Conservation (phyloP, 129 eudicot species). For the carrot (Daucus carota) region DNA sequence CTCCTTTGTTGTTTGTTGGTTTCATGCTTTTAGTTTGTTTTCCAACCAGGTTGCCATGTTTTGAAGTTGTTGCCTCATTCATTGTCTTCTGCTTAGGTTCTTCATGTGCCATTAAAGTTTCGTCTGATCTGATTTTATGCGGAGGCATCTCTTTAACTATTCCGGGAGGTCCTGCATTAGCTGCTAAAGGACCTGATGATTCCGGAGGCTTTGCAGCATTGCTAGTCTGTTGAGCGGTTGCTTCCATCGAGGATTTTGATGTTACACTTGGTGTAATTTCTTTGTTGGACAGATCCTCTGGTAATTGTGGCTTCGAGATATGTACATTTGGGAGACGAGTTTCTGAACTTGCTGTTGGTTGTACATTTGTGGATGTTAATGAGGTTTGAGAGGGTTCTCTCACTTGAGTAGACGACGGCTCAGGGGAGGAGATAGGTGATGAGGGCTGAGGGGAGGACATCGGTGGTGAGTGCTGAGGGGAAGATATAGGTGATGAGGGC, state of each 20-base stretch:
- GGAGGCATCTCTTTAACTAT: background rate
- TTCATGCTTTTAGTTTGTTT: conserved; percentile 20
- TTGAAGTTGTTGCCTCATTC: conserved; percentile 4
- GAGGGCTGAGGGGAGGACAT: conserved; percentile 18
- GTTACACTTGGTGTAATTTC: conserved; percentile 6
- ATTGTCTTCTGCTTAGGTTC: conserved; percentile 5
- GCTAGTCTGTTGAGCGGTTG: conserved; percentile 14
- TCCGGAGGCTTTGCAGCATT: background rate
- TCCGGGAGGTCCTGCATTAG: background rate
- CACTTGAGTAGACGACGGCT: conserved; percentile 15
- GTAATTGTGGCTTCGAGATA: conserved; percentile 6
- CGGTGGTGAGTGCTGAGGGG: conserved; percentile 30
- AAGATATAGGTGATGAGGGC: conserved; percentile 25
- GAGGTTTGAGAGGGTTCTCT: conserved; percentile 17
- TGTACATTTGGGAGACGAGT: background rate
- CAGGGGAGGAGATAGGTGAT: conserved; percentile 20
- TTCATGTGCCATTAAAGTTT: background rate
- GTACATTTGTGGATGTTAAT: conserved; percentile 16
- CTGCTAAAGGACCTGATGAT: background rate
- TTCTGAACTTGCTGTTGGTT: conserved; percentile 16
- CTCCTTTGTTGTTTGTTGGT: conserved; percentile 25
- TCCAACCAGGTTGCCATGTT: conserved; percentile 5
- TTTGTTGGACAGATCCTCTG: conserved; percentile 7
- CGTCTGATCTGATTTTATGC: conserved; percentile 7
- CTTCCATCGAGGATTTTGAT: conserved; percentile 6